A percentile compares a stretch with the other conserved stretches of the same genome.
phyloP scores from a whole-genome alignment of 2,329 filamentous ascomycete genomes.

The Aspergillus aculeatus region DNA sequence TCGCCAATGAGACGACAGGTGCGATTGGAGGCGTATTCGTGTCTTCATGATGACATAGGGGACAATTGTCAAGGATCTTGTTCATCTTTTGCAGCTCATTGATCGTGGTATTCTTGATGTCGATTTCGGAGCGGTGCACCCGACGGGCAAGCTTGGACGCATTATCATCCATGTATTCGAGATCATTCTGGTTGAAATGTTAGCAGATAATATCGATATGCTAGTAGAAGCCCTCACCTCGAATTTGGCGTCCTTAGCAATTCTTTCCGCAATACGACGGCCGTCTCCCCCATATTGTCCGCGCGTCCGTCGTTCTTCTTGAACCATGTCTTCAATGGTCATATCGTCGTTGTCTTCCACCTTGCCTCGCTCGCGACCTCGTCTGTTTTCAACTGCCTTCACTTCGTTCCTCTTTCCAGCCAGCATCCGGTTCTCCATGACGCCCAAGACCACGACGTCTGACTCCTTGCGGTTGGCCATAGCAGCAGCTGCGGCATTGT shows the following conservation, averaged over 20 bases:
- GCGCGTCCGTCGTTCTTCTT: conserved; percentile 84
- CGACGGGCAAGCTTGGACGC: conserved; percentile 82
- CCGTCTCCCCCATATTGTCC: conserved; percentile 77
- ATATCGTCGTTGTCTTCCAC: conserved; percentile 94
- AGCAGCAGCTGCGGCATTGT: conserved; percentile 70
- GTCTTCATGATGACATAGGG: conserved; percentile 91
- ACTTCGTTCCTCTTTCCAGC: conserved; percentile 74
- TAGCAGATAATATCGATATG: conserved; percentile 11
- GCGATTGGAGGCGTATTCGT: conserved; percentile 73
- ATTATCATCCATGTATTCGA: conserved; percentile 98
- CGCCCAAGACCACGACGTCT: conserved; percentile 75
- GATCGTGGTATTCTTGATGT: conserved; percentile 84
- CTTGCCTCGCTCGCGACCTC: conserved; percentile 77
- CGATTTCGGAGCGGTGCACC: conserved; percentile 82
- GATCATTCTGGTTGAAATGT: conserved; percentile 59
- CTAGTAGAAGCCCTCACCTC: conserved; percentile 50
- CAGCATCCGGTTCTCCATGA: conserved; percentile 87
- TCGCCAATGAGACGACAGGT: conserved; percentile 81
- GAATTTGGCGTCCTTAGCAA: conserved; percentile 89
- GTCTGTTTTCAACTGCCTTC: conserved; percentile 72
- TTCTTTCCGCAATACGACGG: conserved; percentile 80
- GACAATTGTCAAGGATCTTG: conserved; percentile 79
- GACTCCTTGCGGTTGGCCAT: conserved; percentile 59
- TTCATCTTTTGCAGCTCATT: conserved; percentile 88
- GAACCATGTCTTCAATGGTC: conserved; percentile 94